Evolutionary conservation across 495 filamentous ascomycete genomes (phyloP).

Genomic region (Diplogelasinospora grovesii): DNA sequence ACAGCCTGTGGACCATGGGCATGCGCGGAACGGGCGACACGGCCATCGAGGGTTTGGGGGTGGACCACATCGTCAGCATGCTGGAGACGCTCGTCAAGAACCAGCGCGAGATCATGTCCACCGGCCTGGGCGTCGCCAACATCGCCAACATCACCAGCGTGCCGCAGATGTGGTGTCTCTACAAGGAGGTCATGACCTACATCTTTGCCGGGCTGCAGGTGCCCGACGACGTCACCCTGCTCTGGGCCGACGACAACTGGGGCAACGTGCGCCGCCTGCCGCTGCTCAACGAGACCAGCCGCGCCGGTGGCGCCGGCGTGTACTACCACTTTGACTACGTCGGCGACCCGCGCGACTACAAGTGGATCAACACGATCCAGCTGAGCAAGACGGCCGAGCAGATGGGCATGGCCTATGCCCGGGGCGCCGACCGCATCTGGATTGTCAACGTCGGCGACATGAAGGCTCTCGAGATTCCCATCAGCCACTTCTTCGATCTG

Average conservation of each 20-base stretch:
- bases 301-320: conserved; percentile 61
- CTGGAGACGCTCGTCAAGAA: conserved; percentile 53
- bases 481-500: conserved; percentile 60
- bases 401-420: conserved; percentile 55
- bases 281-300: conserved; percentile 50
- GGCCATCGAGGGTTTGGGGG: conserved; percentile 45
- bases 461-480: conserved; percentile 62
- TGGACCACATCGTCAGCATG: conserved; percentile 50
- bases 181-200: conserved; percentile 66
- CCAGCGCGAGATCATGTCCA: conserved; percentile 50
- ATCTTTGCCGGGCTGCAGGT: conserved; percentile 58
- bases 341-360: conserved; percentile 56
- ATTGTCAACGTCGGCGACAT: conserved; percentile 72
- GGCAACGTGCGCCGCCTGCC: conserved; percentile 63
- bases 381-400: conserved; percentile 58
- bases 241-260: conserved; percentile 75
- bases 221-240: conserved; percentile 64
- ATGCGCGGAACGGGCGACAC: conserved; percentile 69
- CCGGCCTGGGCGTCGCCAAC: conserved; percentile 46
- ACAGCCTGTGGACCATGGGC: conserved; percentile 59
- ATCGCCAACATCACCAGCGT: conserved; percentile 47
- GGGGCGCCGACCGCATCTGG: conserved; percentile 63
- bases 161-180: conserved; percentile 67
- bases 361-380: conserved; percentile 68
- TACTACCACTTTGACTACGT: conserved; percentile 77